Conservation (phyloP, 768 basidiomycete species). For the Candolleomyces aberdarensis region DNA sequence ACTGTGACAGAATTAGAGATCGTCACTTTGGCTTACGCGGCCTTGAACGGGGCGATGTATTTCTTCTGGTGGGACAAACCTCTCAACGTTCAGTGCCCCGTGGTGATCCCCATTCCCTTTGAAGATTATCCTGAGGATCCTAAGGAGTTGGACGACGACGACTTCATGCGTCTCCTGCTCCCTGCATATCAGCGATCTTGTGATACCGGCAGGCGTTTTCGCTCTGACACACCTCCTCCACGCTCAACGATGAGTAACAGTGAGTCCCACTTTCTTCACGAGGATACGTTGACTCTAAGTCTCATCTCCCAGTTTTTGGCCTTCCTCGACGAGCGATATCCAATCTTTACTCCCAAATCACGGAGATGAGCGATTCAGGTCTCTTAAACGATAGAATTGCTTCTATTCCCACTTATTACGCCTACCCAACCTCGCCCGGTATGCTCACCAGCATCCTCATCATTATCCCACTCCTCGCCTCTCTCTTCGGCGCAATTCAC, state of each 20-base stretch:
- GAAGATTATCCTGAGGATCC: background rate
- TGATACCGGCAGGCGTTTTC: too few relatives aligned
- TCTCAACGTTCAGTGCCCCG: slow-evolving; percentile 20
- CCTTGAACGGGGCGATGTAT: slow-evolving; percentile 24
- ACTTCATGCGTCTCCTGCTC: background rate
- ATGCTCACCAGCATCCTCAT: background rate
- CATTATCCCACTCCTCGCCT: background rate
- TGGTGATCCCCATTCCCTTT: slow-evolving; percentile 4
- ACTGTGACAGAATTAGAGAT: slow-evolving; percentile 30
- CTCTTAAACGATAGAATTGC: too few relatives aligned
- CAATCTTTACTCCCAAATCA: too few relatives aligned
- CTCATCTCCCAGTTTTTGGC: too few relatives aligned
- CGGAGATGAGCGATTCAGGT: too few relatives aligned
- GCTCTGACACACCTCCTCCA: too few relatives aligned
- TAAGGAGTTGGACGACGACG: background rate
- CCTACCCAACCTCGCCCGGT: background rate
- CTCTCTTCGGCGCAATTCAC: slow-evolving; percentile 25
- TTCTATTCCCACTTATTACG: background rate
- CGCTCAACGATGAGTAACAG: too few relatives aligned
- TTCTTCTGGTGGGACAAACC: slow-evolving; percentile 36
- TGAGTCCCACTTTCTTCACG: too few relatives aligned
- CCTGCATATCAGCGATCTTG: background rate
- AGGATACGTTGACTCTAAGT: too few relatives aligned
- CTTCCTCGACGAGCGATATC: too few relatives aligned
- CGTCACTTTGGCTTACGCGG: slow-evolving; percentile 27